These are phyloP conservation scores for Beta lomatogona DNA, from an alignment of 179 eudicot genomes.

Conservation along the genomic window DNA sequence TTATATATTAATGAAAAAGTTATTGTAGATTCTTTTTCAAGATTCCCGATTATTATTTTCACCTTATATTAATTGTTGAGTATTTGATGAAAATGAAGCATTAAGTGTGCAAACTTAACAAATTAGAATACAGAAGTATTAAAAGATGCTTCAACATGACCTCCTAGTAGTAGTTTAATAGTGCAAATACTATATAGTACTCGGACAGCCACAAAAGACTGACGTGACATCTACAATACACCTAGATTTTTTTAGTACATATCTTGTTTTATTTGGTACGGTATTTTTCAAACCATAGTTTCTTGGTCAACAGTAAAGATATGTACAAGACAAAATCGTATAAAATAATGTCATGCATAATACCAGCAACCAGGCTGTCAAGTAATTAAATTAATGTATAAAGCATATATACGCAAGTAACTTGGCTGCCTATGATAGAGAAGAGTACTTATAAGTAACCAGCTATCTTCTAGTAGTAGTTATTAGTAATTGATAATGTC, in stretches of 20 bases:
- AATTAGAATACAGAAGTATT: not conserved
- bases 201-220: not conserved
- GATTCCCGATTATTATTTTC: not conserved
- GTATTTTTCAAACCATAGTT: not conserved
- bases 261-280: not conserved
- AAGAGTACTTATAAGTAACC: constrained; percentile 3
- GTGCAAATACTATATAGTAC: not conserved
- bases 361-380: not conserved
- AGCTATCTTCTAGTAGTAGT: not conserved
- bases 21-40: no score
- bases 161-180: not conserved
- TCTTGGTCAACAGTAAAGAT: constrained; percentile 1
- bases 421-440: not conserved
- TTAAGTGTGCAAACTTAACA: not conserved
- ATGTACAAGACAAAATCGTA: not conserved
- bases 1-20: no score
- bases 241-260: not conserved
- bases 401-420: not conserved
- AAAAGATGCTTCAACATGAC: not conserved
- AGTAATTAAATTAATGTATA: not conserved
- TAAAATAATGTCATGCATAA: not conserved
- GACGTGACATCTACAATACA: constrained; percentile 5
- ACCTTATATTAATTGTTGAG: not conserved
- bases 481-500: not conserved
- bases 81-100: not conserved